phyloP scores from a whole-genome alignment of 768 basidiomycete species.

The Pulveroboletus sp. region DNA sequence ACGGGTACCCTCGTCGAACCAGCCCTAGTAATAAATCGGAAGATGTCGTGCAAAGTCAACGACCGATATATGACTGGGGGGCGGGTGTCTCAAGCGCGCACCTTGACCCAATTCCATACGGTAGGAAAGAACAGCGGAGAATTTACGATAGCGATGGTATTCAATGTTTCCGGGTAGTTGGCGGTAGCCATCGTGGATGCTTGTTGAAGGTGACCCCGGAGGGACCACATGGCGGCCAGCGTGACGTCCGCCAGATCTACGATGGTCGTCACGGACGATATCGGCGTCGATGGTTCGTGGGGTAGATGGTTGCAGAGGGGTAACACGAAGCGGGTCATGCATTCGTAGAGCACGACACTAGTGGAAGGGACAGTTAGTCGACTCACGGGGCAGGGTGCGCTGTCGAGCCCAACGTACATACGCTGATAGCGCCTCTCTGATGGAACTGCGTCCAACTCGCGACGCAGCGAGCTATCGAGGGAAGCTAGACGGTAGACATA shows the following conservation, averaged over 20 bases:
- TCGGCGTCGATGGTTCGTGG: constrained; percentile 46
- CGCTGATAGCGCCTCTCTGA: constrained; percentile 57
- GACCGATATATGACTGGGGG: no score
- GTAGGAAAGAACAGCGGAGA: constrained; percentile 80
- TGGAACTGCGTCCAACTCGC: constrained; percentile 54
- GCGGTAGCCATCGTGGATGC: constrained; percentile 71
- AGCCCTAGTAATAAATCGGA: constrained; percentile 39
- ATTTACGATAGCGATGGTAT: constrained; percentile 66
- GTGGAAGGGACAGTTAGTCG: background rate
- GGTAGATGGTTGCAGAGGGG: constrained; percentile 61
- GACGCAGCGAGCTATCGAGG: constrained; percentile 46
- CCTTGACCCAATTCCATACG: constrained; percentile 83
- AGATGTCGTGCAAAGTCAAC: background rate
- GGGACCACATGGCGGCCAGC: constrained; percentile 60
- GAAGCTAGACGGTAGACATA: constrained; percentile 76
- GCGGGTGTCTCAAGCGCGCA: constrained; percentile 17
- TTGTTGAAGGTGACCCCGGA: constrained; percentile 69
- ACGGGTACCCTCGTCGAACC: constrained; percentile 78
- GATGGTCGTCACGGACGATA: constrained; percentile 61
- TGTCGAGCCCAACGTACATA: constrained; percentile 46
- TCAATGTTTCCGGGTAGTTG: constrained; percentile 77
- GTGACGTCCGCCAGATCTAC: constrained; percentile 67
- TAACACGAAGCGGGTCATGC: constrained; percentile 59
- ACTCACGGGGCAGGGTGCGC: no score
- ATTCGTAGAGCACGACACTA: constrained; percentile 63